Conservation (phyloP, 352 stramenopile genomes). For the Blastocystis sp. region DNA sequence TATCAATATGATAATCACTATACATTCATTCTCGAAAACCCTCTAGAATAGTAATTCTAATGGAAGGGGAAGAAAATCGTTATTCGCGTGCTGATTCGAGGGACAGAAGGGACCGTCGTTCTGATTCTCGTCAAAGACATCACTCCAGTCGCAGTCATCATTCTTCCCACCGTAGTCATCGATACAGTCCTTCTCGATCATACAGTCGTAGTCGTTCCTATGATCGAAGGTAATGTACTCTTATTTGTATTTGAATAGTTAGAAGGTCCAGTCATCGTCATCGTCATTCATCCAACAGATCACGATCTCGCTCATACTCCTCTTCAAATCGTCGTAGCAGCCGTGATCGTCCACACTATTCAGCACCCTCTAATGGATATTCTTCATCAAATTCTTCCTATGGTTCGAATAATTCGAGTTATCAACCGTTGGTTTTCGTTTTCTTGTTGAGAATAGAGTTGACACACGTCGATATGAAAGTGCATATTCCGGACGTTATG, state of each 20-base stretch:
- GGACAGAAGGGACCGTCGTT: not conserved
- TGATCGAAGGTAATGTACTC: not conserved
- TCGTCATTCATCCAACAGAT: not conserved
- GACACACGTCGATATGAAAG: slow-evolving; percentile 57
- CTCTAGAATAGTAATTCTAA: slow-evolving; percentile 22
- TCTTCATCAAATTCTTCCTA: not conserved
- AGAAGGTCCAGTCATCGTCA: not conserved
- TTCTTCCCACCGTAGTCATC: slow-evolving; percentile 42
- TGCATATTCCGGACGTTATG: slow-evolving; percentile 7
- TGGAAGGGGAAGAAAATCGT: slow-evolving; percentile 35
- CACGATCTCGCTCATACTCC: slow-evolving; percentile 27
- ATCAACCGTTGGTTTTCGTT: not conserved
- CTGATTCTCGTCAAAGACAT: slow-evolving; percentile 33
- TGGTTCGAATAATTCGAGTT: not conserved
- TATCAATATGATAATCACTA: not conserved
- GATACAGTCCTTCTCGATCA: not conserved
- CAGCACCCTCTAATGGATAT: not conserved
- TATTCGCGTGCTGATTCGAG: not conserved
- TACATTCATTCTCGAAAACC: not conserved
- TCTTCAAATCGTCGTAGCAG: not conserved
- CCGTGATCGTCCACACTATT: not conserved
- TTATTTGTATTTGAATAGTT: not conserved
- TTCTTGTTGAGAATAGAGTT: not conserved
- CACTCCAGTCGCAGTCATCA: slow-evolving; percentile 47
- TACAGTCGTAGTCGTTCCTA: not conserved